Conservation (phyloP, 2,329 filamentous ascomycete species). For the Fusarium lateritium region DNA sequence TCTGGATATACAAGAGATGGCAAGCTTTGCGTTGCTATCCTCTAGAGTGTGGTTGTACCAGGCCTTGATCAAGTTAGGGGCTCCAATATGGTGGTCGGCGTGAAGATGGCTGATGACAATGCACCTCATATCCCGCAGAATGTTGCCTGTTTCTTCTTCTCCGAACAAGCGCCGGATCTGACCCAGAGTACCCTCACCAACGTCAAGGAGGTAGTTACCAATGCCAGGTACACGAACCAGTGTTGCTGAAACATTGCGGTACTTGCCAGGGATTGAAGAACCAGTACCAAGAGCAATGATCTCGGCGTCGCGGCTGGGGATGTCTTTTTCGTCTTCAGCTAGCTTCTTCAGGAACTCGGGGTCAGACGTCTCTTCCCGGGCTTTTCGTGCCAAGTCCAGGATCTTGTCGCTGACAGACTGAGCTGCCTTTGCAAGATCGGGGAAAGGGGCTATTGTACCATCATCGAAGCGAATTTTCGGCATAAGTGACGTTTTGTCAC, state of each 20-base stretch:
- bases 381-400: conserved; percentile 66
- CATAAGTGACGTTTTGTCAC: conserved; percentile 63
- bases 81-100: conserved; percentile 95
- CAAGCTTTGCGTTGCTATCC: conserved; percentile 63
- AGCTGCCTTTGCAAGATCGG: conserved; percentile 63
- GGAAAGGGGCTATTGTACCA: conserved; percentile 61
- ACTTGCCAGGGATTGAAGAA: conserved; percentile 90
- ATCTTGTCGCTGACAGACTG: conserved; percentile 60
- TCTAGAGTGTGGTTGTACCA: conserved; percentile 75
- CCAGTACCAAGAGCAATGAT: conserved; percentile 92
- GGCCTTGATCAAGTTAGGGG: conserved; percentile 82
- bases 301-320: conserved; percentile 83
- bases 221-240: conserved; percentile 85
- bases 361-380: conserved; percentile 58
- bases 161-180: conserved; percentile 84
- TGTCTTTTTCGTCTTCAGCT: conserved; percentile 69
- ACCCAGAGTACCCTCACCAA: conserved; percentile 91
- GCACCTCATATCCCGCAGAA: conserved; percentile 83
- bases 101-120: conserved; percentile 97
- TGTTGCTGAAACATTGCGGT: conserved; percentile 94
- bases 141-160: conserved; percentile 73
- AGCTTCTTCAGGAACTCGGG: conserved; percentile 65
- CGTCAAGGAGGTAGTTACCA: conserved; percentile 93
- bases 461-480: conserved; percentile 63
- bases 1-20: conserved; percentile 76